Percentiles rank a stretch among this genome's conserved stretches.
phyloP scores from a whole-genome alignment of 2,329 filamentous ascomycete species.

The Hawksworthiomyces lignivorus region DNA sequence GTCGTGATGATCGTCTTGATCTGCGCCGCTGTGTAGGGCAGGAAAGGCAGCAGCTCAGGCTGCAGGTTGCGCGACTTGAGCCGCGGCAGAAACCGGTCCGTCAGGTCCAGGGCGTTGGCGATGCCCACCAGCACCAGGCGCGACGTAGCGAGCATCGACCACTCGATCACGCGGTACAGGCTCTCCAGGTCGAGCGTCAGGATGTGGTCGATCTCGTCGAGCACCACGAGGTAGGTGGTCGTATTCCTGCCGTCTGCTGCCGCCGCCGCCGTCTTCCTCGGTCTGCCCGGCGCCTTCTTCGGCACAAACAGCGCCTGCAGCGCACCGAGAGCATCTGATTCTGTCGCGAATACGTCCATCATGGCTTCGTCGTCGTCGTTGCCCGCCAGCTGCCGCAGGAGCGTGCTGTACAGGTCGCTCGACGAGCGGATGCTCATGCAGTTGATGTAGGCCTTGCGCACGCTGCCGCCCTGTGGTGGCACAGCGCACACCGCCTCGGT shows the following conservation, averaged over 20 bases:
- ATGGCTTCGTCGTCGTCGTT: not conserved
- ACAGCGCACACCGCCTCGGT: constrained; percentile 50
- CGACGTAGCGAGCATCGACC: constrained; percentile 78
- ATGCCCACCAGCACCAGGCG: constrained; percentile 82
- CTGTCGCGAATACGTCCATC: constrained; percentile 41
- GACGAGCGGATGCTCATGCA: constrained; percentile 95
- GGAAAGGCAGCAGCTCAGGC: constrained; percentile 80
- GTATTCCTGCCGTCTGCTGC: constrained; percentile 25
- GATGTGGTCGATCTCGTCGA: constrained; percentile 94
- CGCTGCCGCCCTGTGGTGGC: constrained; percentile 29
- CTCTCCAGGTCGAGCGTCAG: constrained; percentile 82
- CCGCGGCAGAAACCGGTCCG: constrained; percentile 86
- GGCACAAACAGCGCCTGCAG: constrained; percentile 66
- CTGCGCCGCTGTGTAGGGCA: constrained; percentile 83
- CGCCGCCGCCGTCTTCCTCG: not conserved
- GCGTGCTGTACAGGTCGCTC: constrained; percentile 72
- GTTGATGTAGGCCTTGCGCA: constrained; percentile 77
- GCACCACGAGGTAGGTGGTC: constrained; percentile 68
- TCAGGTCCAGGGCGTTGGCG: constrained; percentile 91
- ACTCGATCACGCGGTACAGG: constrained; percentile 91
- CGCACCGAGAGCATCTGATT: constrained; percentile 58
- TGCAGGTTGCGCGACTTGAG: constrained; percentile 89
- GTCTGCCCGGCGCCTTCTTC: constrained; percentile 30
- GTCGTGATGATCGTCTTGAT: constrained; percentile 81
- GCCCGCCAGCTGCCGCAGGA: constrained; percentile 56